These are phyloP conservation scores for Discostella stelligeroides DNA, from an alignment of 108 stramenopile genomes.

Conservation along the genomic window DNA sequence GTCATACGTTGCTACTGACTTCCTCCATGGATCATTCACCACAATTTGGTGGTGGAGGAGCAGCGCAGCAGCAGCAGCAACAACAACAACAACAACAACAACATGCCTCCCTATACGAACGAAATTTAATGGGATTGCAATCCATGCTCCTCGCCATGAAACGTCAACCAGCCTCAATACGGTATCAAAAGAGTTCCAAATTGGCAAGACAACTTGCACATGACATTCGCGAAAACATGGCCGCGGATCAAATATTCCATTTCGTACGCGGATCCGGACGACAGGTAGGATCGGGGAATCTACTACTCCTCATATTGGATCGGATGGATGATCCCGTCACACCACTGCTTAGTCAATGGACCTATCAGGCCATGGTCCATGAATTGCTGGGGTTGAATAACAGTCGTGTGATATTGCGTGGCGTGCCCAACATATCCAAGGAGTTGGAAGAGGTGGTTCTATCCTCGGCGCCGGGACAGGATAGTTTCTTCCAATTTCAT, in stretches of 20 bases:
- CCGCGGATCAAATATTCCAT: constrained; percentile 92
- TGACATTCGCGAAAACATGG: constrained; percentile 80
- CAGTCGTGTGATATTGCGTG: constrained; percentile 93
- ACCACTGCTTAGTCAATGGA: constrained; percentile 98
- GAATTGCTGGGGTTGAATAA: constrained; percentile 97
- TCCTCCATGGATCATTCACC: constrained; percentile 43
- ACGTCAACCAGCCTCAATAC: constrained; percentile 86
- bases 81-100: too few species aligned
- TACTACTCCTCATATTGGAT: constrained; percentile 92
- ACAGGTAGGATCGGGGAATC: constrained; percentile 36
- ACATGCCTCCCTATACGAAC: constrained; percentile 74
- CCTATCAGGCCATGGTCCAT: constrained; percentile 99
- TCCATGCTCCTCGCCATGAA: constrained; percentile 90
- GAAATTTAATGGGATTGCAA: constrained; percentile 87
- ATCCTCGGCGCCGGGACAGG: constrained; percentile 77
- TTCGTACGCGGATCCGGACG: constrained; percentile 67
- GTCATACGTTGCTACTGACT: constrained; percentile 79
- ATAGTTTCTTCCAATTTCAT: constrained; percentile 92
- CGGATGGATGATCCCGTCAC: constrained; percentile 98
- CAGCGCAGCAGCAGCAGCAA: too few species aligned
- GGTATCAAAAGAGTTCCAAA: constrained; percentile 84
- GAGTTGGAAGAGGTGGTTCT: constrained; percentile 98
- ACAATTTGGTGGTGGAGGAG: constrained; percentile 57
- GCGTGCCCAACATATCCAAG: constrained; percentile 90
- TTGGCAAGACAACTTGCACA: constrained; percentile 81